phyloP scores from a whole-genome alignment of 2,329 filamentous ascomycete species.

The Beauveria sp. region DNA sequence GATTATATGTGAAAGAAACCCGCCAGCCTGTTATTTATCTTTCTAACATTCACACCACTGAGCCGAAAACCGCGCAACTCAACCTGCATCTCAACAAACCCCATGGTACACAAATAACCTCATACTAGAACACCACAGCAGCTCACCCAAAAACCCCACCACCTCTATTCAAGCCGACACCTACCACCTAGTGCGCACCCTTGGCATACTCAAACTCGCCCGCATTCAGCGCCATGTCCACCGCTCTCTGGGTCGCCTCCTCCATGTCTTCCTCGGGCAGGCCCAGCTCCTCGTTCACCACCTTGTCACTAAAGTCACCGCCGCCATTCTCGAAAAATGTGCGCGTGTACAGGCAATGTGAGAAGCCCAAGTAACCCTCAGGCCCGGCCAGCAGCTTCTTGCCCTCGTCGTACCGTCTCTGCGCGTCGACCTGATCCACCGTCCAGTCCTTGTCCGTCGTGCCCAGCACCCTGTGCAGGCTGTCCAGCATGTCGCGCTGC shows the following conservation, averaged over 20 bases:
- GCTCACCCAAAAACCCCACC: neutral
- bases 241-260: slow-evolving; percentile 40
- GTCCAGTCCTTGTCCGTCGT: slow-evolving; percentile 54
- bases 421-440: slow-evolving; percentile 38
- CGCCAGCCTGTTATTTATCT: too few species aligned
- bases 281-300: slow-evolving; percentile 45
- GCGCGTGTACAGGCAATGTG: slow-evolving; percentile 45
- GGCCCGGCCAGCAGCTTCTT: slow-evolving; percentile 33
- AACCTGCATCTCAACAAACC: neutral
- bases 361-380: slow-evolving; percentile 32
- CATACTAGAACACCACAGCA: neutral
- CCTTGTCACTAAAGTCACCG: slow-evolving; percentile 34
- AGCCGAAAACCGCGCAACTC: neutral
- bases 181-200: neutral
- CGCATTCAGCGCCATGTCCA: slow-evolving; percentile 30
- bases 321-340: slow-evolving; percentile 40
- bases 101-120: neutral
- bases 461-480: slow-evolving; percentile 49
- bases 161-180: neutral
- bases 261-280: slow-evolving; percentile 53
- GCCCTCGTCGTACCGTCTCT: slow-evolving; percentile 39
- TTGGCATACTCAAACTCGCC: neutral
- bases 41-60: neutral
- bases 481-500: slow-evolving; percentile 59
- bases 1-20: too few species aligned